Evolutionary conservation across 1,284 basidiomycete species (phyloP).

Genomic region (Veloboletus limbatus): DNA sequence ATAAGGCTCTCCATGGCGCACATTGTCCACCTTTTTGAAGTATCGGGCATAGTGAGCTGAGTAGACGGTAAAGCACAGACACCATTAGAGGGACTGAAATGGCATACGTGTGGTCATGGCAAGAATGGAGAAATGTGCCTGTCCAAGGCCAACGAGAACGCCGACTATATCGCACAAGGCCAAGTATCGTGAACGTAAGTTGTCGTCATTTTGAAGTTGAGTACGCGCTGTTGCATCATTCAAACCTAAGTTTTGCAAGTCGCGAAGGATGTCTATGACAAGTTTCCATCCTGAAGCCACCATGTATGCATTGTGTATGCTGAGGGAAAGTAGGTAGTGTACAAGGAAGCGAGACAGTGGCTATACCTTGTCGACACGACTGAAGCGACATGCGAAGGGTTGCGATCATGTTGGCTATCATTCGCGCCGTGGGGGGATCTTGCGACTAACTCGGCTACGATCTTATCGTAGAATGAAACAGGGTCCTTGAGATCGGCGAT

Average conservation of each 20-base stretch:
- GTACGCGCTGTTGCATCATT: constrained; percentile 48
- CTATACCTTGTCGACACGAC: constrained; percentile 57
- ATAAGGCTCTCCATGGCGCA: constrained; percentile 41
- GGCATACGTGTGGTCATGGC: constrained; percentile 63
- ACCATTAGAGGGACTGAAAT: constrained; percentile 4
- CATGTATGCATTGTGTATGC: constrained; percentile 76
- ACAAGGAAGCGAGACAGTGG: constrained; percentile 2
- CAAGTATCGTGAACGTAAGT: constrained; percentile 58
- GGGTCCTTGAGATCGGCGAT: constrained; percentile 61
- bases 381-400: constrained; percentile 51
- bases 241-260: constrained; percentile 51
- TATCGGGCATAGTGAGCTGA: constrained; percentile 65
- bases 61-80: constrained; percentile 14
- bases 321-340: constrained; percentile 27
- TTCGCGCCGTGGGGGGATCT: constrained; percentile 37
- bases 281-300: constrained; percentile 74
- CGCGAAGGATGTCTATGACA: constrained; percentile 51
- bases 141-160: constrained; percentile 54
- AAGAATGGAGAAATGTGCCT: constrained; percentile 60
- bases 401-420: constrained; percentile 35
- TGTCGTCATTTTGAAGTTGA: constrained; percentile 48
- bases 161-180: constrained; percentile 61
- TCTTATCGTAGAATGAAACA: constrained; percentile 52
- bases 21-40: constrained; percentile 50
- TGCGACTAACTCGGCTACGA: constrained; percentile 53